These are phyloP conservation scores for Metahyphopichia silvanorum DNA, from an alignment of 805 yeast species.

Conservation along the genomic window DNA sequence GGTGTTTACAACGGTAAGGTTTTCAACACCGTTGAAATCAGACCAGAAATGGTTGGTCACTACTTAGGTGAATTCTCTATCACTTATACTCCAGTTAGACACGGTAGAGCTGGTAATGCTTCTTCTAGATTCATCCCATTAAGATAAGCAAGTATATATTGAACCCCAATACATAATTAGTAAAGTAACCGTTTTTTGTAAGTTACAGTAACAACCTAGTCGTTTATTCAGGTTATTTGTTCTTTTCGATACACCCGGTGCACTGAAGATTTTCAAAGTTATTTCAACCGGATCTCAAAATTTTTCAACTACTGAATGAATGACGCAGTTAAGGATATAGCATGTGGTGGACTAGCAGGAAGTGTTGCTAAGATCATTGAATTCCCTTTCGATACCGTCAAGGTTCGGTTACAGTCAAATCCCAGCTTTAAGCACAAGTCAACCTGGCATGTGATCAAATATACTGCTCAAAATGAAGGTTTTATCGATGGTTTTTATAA, in stretches of 20 bases:
- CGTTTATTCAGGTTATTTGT: no score
- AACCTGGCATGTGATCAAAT: constrained; percentile 61
- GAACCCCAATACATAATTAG: constrained; percentile 9
- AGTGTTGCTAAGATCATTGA: constrained; percentile 81
- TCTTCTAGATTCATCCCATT: constrained; percentile 75
- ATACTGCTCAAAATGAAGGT: constrained; percentile 70
- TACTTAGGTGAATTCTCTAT: constrained; percentile 99
- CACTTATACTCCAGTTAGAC: constrained; percentile 99
- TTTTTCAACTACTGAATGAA: constrained; percentile 2
- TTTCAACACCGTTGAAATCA: constrained; percentile 98
- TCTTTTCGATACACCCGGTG: no score
- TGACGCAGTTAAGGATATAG: constrained; percentile 35
- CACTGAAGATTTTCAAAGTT: not conserved
- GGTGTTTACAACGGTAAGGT: constrained; percentile 99
- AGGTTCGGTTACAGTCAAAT: constrained; percentile 78
- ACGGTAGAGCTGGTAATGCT: constrained; percentile 95
- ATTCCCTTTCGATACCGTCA: constrained; percentile 90
- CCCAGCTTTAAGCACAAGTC: constrained; percentile 46
- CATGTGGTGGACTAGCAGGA: constrained; percentile 64
- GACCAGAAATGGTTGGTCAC: constrained; percentile 99
- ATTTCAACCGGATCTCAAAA: not conserved
- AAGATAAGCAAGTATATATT: constrained; percentile 27
- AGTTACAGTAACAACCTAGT: constrained; percentile 1
- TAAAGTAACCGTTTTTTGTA: constrained; percentile 5
- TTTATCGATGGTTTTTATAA: constrained; percentile 66